Evolutionary conservation across 179 eudicot species (phyloP).

Genomic region (Actinidia arguta): DNA sequence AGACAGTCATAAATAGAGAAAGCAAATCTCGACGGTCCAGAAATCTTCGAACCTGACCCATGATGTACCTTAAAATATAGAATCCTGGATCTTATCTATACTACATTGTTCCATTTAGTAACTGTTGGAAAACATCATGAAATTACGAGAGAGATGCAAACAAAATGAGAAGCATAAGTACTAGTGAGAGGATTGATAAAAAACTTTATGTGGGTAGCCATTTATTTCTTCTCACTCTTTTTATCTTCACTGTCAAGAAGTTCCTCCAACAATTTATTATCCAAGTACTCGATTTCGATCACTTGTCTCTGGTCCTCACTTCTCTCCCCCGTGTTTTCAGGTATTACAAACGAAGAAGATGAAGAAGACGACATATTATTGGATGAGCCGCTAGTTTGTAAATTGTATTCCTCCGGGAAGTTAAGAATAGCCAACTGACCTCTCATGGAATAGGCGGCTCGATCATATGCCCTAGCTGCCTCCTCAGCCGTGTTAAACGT

Average conservation of each 20-base stretch:
- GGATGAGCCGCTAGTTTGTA: slow-evolving; percentile 30
- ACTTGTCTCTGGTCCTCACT: slow-evolving; percentile 44
- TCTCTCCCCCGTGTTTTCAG: not conserved
- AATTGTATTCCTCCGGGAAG: slow-evolving; percentile 57
- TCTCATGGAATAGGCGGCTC: slow-evolving; percentile 55
- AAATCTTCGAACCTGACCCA: too few species aligned
- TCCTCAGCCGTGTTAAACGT: too few species aligned
- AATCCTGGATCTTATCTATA: too few species aligned
- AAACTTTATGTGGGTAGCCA: too few species aligned
- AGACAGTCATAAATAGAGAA: too few species aligned
- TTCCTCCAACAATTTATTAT: slow-evolving; percentile 55
- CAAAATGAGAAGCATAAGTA: too few species aligned
- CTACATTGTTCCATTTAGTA: too few species aligned
- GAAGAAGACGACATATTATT: slow-evolving; percentile 21
- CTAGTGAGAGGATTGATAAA: too few species aligned
- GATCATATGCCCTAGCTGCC: slow-evolving; percentile 68
- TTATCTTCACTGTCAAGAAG: slow-evolving; percentile 43
- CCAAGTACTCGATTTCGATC: slow-evolving; percentile 62
- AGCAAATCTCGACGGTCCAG: too few species aligned
- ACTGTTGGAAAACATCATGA: too few species aligned
- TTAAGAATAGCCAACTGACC: slow-evolving; percentile 69
- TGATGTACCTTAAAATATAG: too few species aligned
- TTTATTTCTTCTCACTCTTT: slow-evolving; percentile 25
- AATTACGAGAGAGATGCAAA: too few species aligned
- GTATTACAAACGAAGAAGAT: not conserved